Evolutionary conservation across 441 rosid species (phyloP).

Genomic region (Bocquillonia castaneifolia): DNA sequence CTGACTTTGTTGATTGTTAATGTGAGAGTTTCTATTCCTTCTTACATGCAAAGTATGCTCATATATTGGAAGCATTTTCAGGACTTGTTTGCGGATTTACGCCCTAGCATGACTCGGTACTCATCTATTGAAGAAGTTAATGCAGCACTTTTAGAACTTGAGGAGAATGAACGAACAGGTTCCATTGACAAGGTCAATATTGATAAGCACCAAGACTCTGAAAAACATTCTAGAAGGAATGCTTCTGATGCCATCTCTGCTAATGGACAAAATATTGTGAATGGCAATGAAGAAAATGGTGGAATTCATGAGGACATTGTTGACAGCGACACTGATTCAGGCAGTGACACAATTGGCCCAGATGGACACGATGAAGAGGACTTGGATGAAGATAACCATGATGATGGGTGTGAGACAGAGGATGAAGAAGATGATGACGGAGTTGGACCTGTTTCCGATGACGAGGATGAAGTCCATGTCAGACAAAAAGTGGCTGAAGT

Average conservation of each 20-base stretch:
- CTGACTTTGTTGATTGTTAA: neutral
- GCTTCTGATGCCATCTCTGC: constrained; percentile 37
- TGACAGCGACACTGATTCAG: constrained; percentile 80
- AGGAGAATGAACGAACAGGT: constrained; percentile 66
- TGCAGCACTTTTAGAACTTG: constrained; percentile 70
- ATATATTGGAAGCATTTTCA: constrained; percentile 34
- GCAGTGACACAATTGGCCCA: constrained; percentile 62
- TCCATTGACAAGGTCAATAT: constrained; percentile 47
- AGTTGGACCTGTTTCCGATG: constrained; percentile 72
- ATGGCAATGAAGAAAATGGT: constrained; percentile 69
- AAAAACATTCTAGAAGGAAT: constrained; percentile 46
- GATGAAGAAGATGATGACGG: constrained; percentile 75
- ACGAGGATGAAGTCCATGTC: constrained; percentile 81
- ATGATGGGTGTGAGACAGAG: constrained; percentile 64
- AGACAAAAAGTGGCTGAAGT: constrained; percentile 77
- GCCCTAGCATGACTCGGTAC: constrained; percentile 80
- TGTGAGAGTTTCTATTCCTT: neutral
- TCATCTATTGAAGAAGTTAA: constrained; percentile 76
- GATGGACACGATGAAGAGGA: constrained; percentile 75
- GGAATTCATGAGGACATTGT: constrained; percentile 51
- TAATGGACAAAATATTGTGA: constrained; percentile 42
- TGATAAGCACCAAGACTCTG: constrained; percentile 62
- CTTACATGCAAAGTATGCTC: constrained; percentile 14
- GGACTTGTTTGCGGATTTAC: constrained; percentile 90
- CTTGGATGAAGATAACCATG: constrained; percentile 78